Evolutionary conservation across 768 basidiomycete species (phyloP).

Genomic region (Holtermannia corniformis): DNA sequence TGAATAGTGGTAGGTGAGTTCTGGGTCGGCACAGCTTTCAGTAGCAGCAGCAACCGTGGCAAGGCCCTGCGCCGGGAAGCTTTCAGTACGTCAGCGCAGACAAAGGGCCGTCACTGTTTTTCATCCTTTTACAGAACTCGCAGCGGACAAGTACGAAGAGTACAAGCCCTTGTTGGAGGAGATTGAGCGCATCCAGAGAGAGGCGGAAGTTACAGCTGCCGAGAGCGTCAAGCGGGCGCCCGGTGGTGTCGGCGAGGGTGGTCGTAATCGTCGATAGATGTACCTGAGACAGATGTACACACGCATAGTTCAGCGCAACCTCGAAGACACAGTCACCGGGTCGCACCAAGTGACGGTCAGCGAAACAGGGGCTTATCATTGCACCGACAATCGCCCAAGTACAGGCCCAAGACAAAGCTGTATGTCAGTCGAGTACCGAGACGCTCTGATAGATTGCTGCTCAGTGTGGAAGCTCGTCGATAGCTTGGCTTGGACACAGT

Average conservation of each 20-base stretch:
- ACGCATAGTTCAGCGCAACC: not conserved
- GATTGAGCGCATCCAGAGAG: slow-evolving; percentile 69
- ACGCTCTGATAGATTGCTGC: no score
- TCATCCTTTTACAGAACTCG: slow-evolving; percentile 31
- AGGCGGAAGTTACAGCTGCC: slow-evolving; percentile 46
- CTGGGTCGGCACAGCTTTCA: slow-evolving; percentile 67
- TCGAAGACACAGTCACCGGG: not conserved
- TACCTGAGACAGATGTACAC: not conserved
- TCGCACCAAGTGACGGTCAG: not conserved
- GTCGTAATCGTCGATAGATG: not conserved
- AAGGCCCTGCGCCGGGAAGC: slow-evolving; percentile 70
- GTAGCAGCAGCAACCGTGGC: slow-evolving; percentile 55
- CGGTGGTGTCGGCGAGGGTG: not conserved
- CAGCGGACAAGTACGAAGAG: slow-evolving; percentile 41
- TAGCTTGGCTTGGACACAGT: no score
- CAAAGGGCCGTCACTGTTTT: not conserved
- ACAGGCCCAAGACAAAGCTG: no score
- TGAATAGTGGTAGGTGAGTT: slow-evolving; percentile 55
- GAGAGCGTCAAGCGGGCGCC: not conserved
- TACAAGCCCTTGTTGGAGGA: slow-evolving; percentile 77
- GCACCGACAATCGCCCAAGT: no score
- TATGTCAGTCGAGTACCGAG: no score
- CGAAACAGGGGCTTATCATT: not conserved
- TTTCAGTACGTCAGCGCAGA: slow-evolving; percentile 49
- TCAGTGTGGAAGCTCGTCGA: no score